These are phyloP conservation scores for Trichomonas gallinae DNA, from an alignment of 208 protist genomes.

Conservation along the genomic window DNA sequence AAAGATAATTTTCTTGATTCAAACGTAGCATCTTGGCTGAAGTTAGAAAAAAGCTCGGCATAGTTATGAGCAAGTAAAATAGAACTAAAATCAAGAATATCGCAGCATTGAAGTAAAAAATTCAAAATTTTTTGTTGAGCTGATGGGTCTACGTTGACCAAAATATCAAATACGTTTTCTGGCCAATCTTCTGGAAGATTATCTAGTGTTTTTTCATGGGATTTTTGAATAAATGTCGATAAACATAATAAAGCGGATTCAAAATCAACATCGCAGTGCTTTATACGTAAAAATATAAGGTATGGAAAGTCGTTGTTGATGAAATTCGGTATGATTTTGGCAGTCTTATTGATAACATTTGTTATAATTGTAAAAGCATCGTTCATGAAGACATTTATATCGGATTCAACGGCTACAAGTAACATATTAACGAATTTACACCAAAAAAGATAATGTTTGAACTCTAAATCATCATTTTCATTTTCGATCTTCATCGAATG, in stretches of 20 bases:
- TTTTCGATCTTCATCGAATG: not conserved
- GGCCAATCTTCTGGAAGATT: not conserved
- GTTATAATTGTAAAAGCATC: not conserved
- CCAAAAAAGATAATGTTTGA: not conserved
- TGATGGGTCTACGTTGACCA: not conserved
- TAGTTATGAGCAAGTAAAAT: not conserved
- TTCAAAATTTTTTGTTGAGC: not conserved
- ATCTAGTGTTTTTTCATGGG: not conserved
- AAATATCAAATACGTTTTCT: not conserved
- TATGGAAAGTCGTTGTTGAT: not conserved
- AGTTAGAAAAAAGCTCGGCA: not conserved
- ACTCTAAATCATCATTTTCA: not conserved
- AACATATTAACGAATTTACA: not conserved
- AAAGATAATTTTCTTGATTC: not conserved
- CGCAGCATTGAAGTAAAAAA: not conserved
- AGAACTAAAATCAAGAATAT: not conserved
- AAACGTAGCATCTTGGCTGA: not conserved
- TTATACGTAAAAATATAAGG: not conserved
- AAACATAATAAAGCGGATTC: not conserved
- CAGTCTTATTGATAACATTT: not conserved
- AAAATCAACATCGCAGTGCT: not conserved
- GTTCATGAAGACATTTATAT: not conserved
- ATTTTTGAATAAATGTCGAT: not conserved
- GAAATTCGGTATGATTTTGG: not conserved
- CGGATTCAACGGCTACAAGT: not conserved